Evolutionary conservation across 192 early-diverging fungal species (phyloP).

Genomic region (Coemansia javaensis): DNA sequence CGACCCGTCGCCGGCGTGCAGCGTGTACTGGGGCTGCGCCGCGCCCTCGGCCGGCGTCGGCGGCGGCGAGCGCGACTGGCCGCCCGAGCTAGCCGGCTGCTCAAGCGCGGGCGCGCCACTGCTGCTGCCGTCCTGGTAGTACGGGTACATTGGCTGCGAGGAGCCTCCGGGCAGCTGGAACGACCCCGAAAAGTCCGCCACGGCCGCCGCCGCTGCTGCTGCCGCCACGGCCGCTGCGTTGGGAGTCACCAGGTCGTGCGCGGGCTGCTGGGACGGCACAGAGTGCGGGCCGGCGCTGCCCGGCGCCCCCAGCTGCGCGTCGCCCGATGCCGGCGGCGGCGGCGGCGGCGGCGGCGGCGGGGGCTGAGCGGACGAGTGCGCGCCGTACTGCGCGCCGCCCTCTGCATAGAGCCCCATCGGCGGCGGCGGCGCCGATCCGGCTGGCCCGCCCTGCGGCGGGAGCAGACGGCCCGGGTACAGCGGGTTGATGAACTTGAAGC

Average conservation of each 20-base stretch:
- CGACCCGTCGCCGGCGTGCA: constrained; percentile 16
- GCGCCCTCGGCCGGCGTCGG: constrained; percentile 16
- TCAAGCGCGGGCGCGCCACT: constrained; percentile 18
- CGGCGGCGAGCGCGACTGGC: constrained; percentile 29
- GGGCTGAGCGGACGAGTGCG: constrained; percentile 7
- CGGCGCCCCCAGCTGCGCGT: neutral
- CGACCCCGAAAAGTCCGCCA: constrained; percentile 29
- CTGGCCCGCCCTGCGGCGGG: constrained; percentile 5
- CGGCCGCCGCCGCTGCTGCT: constrained; percentile 24
- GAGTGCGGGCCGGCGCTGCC: constrained; percentile 4
- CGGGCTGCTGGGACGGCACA: constrained; percentile 31
- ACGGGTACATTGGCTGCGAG: constrained; percentile 22
- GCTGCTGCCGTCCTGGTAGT: constrained; percentile 39
- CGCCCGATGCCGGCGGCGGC: constrained; percentile 4
- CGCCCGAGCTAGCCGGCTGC: constrained; percentile 3
- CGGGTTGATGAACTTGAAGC: constrained; percentile 49
- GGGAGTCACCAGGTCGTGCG: constrained; percentile 4
- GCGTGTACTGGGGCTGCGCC: constrained; percentile 22
- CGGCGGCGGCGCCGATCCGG: constrained; percentile 4
- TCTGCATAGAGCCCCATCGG: constrained; percentile 12
- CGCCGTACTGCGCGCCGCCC: constrained; percentile 9
- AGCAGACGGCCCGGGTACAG: constrained; percentile 37
- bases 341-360: constrained; percentile 8
- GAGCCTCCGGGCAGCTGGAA: constrained; percentile 34
- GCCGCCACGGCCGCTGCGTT: constrained; percentile 9